Evolutionary conservation across 2,329 filamentous ascomycete species (phyloP), one percentile per base, ranked within the genome.

Genomic region (Arthroderma sp.): DNA sequence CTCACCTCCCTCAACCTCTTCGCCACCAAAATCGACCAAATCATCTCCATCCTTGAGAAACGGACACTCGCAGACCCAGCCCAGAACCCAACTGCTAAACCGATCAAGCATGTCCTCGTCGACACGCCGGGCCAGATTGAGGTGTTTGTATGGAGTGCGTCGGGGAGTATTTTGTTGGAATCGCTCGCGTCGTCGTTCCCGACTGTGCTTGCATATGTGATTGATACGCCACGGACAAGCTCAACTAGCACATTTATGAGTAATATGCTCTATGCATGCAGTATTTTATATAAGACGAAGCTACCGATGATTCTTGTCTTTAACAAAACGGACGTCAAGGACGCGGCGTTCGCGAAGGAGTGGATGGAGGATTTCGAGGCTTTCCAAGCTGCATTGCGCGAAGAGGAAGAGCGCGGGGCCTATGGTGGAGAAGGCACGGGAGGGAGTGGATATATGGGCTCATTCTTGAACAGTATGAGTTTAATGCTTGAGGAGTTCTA

Each of bases 341-440:
- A 93, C 57, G 86, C 87, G 0, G 75, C 77, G 28, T 94, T 94
- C 58, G 91, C 88, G 1, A 91, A 89, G 67, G 87, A 96, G 60
- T 98, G 93, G 91, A 98, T 98, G 91, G 94, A 88, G 4, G 89
- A 98, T 64, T 98, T 95, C 58, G 91, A 98, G 53, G 80, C 84
- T 1, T 98, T 98, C 68, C 91, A 96, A 61, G 78, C 78, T 10
- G 89, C 93, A 1, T 71, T 98, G 38, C 76, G 78, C 40, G 69
- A 77, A 28, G 91, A 96, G 58, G 86, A 95, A 61, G 79, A 83
- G 45, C 72, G 74, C 5, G 86, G 87, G 38, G 79, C 77, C 0
- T 83, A 87, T 57, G 85, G 83, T 8, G 73, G 77, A 29, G 86
- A 82, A 9, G 72, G 75, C 3, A 75, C 77, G 7, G 77, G 80